A percentile compares a stretch with the other conserved stretches of the same genome.
phyloP scores from a whole-genome alignment of 2,329 filamentous ascomycete genomes.

The Stagonosporopsis tanaceti region DNA sequence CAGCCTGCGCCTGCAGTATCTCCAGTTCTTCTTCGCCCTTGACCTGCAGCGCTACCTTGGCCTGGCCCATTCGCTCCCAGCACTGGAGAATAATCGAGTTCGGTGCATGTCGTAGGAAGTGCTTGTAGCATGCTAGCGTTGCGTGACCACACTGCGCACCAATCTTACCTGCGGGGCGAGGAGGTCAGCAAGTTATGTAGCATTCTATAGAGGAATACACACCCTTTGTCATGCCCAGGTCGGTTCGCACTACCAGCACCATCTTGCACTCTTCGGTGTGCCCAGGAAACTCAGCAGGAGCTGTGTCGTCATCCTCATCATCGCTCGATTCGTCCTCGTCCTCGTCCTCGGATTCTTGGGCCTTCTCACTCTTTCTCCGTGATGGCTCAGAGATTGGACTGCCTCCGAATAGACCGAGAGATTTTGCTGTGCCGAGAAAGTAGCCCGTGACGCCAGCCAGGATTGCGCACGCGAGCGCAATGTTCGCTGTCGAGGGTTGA shows the following conservation, averaged over 20 bases:
- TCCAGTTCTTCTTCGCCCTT: slow-evolving; percentile 83
- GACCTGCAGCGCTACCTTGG: slow-evolving; percentile 90
- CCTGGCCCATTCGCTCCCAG: slow-evolving; percentile 88
- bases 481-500: slow-evolving; percentile 63
- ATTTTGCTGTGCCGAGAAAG: slow-evolving; percentile 69
- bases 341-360: slow-evolving; percentile 39
- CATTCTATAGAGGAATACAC: slow-evolving; percentile 37
- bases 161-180: slow-evolving; percentile 77
- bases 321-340: slow-evolving; percentile 29
- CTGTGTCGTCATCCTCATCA: slow-evolving; percentile 37
- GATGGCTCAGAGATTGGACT: slow-evolving; percentile 51
- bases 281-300: slow-evolving; percentile 56
- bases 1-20: slow-evolving; percentile 79
- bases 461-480: slow-evolving; percentile 77
- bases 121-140: slow-evolving; percentile 97
- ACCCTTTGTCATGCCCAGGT: slow-evolving; percentile 98
- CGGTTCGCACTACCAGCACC: slow-evolving; percentile 88
- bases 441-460: slow-evolving; percentile 80
- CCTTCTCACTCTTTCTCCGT: slow-evolving; percentile 23
- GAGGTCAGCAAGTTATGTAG: neutral
- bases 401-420: slow-evolving; percentile 75
- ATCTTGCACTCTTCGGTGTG: slow-evolving; percentile 88
- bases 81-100: slow-evolving; percentile 73
- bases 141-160: slow-evolving; percentile 94
- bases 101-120: slow-evolving; percentile 65